phyloP scores from a whole-genome alignment of 352 stramenopile genomes.

The Pythium chondricola region DNA sequence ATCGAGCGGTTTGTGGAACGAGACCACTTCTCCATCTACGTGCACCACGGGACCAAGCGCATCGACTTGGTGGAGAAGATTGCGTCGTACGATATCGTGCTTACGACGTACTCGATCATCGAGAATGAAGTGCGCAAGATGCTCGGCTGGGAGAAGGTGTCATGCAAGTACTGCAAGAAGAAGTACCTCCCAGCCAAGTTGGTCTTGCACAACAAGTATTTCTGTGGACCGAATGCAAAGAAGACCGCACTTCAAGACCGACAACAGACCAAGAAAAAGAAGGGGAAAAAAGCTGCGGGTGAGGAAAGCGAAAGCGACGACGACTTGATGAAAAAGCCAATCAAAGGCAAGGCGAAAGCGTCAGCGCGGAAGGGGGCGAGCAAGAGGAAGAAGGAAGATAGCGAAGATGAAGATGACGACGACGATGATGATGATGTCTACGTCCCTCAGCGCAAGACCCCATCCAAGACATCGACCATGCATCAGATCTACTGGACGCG shows the following conservation, averaged over 20 bases:
- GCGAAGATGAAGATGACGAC: constrained; percentile 26
- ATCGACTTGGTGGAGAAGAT: constrained; percentile 68
- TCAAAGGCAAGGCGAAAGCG: constrained; percentile 15
- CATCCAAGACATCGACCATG: constrained; percentile 66
- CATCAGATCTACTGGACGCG: constrained; percentile 95
- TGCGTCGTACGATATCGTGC: constrained; percentile 94
- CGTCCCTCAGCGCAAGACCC: constrained; percentile 24
- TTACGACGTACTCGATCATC: constrained; percentile 98
- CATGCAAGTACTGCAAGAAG: constrained; percentile 95
- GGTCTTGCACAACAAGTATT: constrained; percentile 94
- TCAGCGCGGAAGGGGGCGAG: constrained; percentile 21
- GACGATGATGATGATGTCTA: constrained; percentile 25
- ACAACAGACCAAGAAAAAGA: constrained; percentile 57
- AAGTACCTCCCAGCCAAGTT: constrained; percentile 93
- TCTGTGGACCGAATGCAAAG: constrained; percentile 95
- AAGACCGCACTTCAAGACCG: constrained; percentile 91
- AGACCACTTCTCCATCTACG: constrained; percentile 90
- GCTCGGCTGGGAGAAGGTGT: constrained; percentile 62
- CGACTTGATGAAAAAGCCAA: constrained; percentile 39
- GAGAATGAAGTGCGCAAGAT: constrained; percentile 88
- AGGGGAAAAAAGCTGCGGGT: constrained; percentile 49
- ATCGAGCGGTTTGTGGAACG: constrained; percentile 91
- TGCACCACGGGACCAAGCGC: constrained; percentile 95
- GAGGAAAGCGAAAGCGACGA: constrained; percentile 63
- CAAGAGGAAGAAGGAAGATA: constrained; percentile 26